Evolutionary conservation across 495 filamentous ascomycete genomes (phyloP).

Genomic region (Aspergillus bertholletiae): DNA sequence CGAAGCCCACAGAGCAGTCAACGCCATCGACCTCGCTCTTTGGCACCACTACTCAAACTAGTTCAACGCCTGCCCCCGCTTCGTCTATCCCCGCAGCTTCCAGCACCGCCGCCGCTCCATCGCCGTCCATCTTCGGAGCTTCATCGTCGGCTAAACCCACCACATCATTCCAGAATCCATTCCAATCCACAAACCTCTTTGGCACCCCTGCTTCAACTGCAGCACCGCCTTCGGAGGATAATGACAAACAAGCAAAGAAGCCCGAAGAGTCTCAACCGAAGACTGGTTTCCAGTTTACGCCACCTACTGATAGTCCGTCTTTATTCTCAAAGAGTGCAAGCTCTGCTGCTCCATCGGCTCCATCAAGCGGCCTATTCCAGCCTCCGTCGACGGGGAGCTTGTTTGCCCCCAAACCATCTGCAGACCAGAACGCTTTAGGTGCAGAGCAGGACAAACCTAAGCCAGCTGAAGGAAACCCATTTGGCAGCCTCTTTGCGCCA

Average conservation of each 20-base stretch:
- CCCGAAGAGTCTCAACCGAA: slow-evolving; percentile 8
- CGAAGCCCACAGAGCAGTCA: slow-evolving; percentile 11
- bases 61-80: slow-evolving; percentile 12
- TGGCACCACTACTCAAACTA: slow-evolving; percentile 17
- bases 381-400: slow-evolving; percentile 16
- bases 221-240: slow-evolving; percentile 11
- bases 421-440: slow-evolving; percentile 1
- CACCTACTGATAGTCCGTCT: slow-evolving; percentile 10
- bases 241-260: slow-evolving; percentile 13
- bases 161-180: slow-evolving; percentile 20
- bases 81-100: slow-evolving; percentile 8
- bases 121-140: slow-evolving; percentile 17
- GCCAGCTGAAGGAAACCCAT: slow-evolving; percentile 16
- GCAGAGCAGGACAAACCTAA: slow-evolving; percentile 18
- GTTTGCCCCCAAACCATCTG: slow-evolving; percentile 20
- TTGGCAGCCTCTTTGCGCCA: slow-evolving; percentile 27
- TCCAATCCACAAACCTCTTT: slow-evolving; percentile 20
- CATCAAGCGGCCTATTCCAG: slow-evolving; percentile 16
- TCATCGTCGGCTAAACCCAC: slow-evolving; percentile 14
- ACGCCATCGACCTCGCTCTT: slow-evolving; percentile 20
- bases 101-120: slow-evolving; percentile 10
- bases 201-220: slow-evolving; percentile 6
- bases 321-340: slow-evolving; percentile 18
- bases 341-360: slow-evolving; percentile 6
- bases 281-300: slow-evolving; percentile 9